Conservation (phyloP, 495 filamentous ascomycete genomes). For the Aspergillus kassunensis region DNA sequence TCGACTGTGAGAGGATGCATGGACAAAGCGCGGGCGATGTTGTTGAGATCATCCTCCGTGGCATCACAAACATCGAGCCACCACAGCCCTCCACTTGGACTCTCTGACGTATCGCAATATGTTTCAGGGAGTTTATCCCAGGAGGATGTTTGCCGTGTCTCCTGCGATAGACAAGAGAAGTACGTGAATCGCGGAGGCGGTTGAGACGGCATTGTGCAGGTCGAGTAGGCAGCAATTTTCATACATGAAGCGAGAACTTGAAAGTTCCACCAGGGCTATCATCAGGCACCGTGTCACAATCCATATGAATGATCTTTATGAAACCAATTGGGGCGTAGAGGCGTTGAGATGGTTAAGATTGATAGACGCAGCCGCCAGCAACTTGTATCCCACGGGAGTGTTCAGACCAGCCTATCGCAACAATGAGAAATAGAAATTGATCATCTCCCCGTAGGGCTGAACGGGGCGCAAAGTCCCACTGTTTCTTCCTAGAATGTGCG, state of each 20-base stretch:
- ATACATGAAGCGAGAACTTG: too few species aligned
- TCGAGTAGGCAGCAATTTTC: not conserved
- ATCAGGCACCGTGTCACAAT: too few species aligned
- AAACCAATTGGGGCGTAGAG: too few species aligned
- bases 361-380: too few species aligned
- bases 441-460: too few species aligned
- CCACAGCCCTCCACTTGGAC: slow-evolving; percentile 59
- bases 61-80: slow-evolving; percentile 90
- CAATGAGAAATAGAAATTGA: too few species aligned
- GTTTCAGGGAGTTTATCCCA: slow-evolving; percentile 73
- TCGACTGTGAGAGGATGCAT: slow-evolving; percentile 89
- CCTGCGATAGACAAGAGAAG: slow-evolving; percentile 79
- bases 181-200: slow-evolving; percentile 65
- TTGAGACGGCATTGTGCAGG: not conserved
- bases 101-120: slow-evolving; percentile 47
- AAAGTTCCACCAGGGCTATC: too few species aligned
- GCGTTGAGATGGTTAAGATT: too few species aligned
- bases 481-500: not conserved
- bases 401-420: too few species aligned
- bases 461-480: too few species aligned
- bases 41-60: slow-evolving; percentile 73
- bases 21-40: slow-evolving; percentile 74
- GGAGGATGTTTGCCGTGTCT: slow-evolving; percentile 69
- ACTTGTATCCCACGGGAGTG: too few species aligned
- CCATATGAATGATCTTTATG: too few species aligned